phyloP scores from a whole-genome alignment of 75 land plant genomes.

The Picea sitchensis region DNA sequence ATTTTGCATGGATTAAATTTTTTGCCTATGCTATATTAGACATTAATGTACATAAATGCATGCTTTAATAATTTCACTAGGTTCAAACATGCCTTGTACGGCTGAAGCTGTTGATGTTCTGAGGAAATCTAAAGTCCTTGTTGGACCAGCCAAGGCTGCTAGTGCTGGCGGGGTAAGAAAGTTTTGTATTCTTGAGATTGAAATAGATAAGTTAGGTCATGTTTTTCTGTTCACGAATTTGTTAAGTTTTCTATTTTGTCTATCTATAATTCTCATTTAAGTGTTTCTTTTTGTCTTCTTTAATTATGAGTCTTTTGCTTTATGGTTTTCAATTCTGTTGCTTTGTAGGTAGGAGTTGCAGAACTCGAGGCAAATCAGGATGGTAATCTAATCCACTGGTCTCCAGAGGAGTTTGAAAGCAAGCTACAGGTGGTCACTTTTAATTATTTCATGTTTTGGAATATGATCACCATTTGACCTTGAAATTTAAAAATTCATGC shows the following conservation, averaged over 20 bases:
- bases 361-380: slow-evolving; percentile 76
- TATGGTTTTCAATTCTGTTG: neutral
- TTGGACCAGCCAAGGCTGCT: slow-evolving; percentile 98
- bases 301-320: neutral
- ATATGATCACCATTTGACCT: no score
- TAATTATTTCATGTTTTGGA: neutral
- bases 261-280: no score
- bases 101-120: slow-evolving; percentile 92
- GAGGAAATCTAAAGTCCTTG: slow-evolving; percentile 77
- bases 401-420: slow-evolving; percentile 74
- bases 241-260: no score
- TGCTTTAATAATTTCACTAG: slow-evolving; percentile 28
- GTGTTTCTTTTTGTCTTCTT: no score
- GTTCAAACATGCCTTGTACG: slow-evolving; percentile 98
- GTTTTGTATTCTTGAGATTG: neutral
- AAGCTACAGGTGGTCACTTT: slow-evolving; percentile 51
- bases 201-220: no score
- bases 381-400: slow-evolving; percentile 61
- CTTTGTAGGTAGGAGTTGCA: slow-evolving; percentile 70
- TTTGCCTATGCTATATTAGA: neutral
- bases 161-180: slow-evolving; percentile 93
- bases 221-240: no score
- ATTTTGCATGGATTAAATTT: neutral
- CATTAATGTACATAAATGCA: neutral
- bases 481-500: no score